Base-by-base conservation (phyloP, 257 asterid genomes). In the Solanum gandarillasii region DNA sequence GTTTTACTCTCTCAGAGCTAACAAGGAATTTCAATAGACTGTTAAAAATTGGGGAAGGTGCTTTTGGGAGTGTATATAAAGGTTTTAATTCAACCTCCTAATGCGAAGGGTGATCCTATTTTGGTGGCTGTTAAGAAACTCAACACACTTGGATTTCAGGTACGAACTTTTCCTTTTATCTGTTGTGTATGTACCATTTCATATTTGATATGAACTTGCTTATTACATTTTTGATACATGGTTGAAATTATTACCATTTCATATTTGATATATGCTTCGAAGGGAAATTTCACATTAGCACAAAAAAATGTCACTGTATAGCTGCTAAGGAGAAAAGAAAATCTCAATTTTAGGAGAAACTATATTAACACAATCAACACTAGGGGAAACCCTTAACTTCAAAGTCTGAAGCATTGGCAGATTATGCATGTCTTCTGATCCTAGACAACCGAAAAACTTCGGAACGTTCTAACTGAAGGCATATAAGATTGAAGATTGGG, bases 31-130 rank as follows among this genome's bases (percentile, higher is more conserved):
- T 94, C 92, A 93, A 90, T 90, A 93, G 93, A 70, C 71, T 91
- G 90, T 92, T 95, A 81, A 94, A 92, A 90, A 91, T 96, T 85
- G 99, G 99, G 31, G 98, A 95, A 88, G 98, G 98, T 73, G 99
- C 98, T 32, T 96, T 96, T 90, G 98, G 98, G 31, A 90, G 94
- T 89, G 98, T 96, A 58, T 96, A 95, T 86, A 94, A 95, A 92
- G 99, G 96, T 86, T 87, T 90, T 48, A 4, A 90, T 96, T 87
- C 88, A 25, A 87, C 91, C 90, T 43, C 76, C 86, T 35, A 87
- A 88, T 84, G 93, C 92, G 21, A 83, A 32, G 5, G 93, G 90
- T 12, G 91, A 86, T 83, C 91, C 95, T 78, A 76, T 89, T 74
- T 84, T 92, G 83, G 99, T 94, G 87, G 99, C 98, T 75, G 93